Conservation (phyloP, 768 basidiomycete species). For the Flagelloscypha sp. region DNA sequence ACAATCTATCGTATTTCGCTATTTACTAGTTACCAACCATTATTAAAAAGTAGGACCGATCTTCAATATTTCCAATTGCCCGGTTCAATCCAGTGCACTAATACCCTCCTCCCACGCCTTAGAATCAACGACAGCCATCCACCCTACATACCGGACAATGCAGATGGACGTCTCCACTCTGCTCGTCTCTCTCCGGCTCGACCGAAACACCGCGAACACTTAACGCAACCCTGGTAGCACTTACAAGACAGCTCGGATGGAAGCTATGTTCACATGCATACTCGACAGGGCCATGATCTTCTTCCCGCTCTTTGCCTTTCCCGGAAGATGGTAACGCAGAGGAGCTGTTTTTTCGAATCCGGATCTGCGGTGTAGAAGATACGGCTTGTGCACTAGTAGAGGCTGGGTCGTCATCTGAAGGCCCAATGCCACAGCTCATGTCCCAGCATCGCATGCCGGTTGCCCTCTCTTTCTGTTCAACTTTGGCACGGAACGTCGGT, state of each 20-base stretch:
- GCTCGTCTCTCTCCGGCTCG: constrained; percentile 32
- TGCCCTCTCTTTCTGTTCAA: constrained; percentile 68
- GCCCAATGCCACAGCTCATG: constrained; percentile 65
- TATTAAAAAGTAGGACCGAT: no score
- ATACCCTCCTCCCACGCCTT: no score
- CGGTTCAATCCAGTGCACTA: no score
- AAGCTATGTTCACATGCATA: constrained; percentile 66
- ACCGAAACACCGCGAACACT: no score
- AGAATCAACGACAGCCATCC: no score
- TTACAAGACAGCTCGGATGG: constrained; percentile 67
- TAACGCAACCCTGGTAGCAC: constrained; percentile 55
- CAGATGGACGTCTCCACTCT: constrained; percentile 46
- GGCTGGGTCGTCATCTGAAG: constrained; percentile 62
- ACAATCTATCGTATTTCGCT: no score
- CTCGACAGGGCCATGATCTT: constrained; percentile 20
- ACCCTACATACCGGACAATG: constrained; percentile 66
- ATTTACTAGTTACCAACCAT: no score
- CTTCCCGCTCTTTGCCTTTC: constrained; percentile 10
- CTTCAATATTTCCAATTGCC: no score
- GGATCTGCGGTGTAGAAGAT: constrained; percentile 27
- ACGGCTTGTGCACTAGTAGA: constrained; percentile 14
- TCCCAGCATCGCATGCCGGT: constrained; percentile 67
- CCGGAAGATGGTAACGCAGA: constrained; percentile 2
- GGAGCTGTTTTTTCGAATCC: constrained; percentile 20
- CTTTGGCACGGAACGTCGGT: constrained; percentile 59